Percentiles rank a stretch among this genome's conserved stretches.
Evolutionary conservation across 1,139 yeast genomes (phyloP).

Genomic region (Casaregolazyma lundiana): DNA sequence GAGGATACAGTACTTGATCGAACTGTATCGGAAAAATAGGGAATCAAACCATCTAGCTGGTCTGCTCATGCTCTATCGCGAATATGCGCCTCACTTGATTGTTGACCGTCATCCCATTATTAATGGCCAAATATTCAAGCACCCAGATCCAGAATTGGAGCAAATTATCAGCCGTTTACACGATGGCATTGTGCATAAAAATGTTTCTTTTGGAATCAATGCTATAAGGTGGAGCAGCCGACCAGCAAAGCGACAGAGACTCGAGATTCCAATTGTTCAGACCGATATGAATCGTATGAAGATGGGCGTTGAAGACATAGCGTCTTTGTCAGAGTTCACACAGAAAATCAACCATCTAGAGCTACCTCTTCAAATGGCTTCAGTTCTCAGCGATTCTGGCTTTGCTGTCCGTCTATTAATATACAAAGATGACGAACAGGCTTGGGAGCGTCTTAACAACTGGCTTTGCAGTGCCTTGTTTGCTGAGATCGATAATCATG

Average conservation of each 20-base stretch:
- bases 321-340: conserved; percentile 21
- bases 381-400: conserved; percentile 22
- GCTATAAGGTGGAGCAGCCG: conserved; percentile 4
- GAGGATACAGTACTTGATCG: conserved; percentile 35
- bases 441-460: conserved; percentile 26
- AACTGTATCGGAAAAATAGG: conserved; percentile 33
- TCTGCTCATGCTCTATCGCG: conserved; percentile 30
- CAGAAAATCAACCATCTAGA: conserved; percentile 21
- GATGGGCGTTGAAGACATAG: conserved; percentile 20
- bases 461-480: conserved; percentile 25
- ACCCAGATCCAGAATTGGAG: conserved; percentile 27
- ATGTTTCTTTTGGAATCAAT: conserved; percentile 16
- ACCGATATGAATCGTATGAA: conserved; percentile 7
- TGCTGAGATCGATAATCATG: conserved; percentile 13
- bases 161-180: conserved; percentile 21
- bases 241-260: conserved; percentile 12
- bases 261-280: conserved; percentile 13
- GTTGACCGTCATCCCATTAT: conserved; percentile 27
- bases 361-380: conserved; percentile 27
- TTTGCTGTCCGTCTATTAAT: conserved; percentile 22
- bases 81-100: conserved; percentile 28
- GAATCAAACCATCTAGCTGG: conserved; percentile 33
- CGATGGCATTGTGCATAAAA: conserved; percentile 20
- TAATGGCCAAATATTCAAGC: conserved; percentile 25
- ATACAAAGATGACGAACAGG: conserved; percentile 20